phyloP scores from a whole-genome alignment of 176 grass and related monocot genomes.

The Ampelocalamus luodianensis region DNA sequence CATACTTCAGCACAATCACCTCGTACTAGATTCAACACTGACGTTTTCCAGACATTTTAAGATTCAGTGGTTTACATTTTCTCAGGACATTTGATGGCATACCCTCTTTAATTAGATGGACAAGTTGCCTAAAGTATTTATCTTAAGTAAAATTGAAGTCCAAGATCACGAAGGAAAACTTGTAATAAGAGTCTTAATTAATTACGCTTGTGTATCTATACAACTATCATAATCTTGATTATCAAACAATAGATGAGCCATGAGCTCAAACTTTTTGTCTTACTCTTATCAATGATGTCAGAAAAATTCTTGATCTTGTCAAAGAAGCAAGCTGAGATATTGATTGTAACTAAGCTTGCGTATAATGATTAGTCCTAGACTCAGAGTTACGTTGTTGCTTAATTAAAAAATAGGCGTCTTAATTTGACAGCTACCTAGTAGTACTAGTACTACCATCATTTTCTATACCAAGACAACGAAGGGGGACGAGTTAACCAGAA shows the following conservation, averaged over 20 bases:
- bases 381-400: neutral
- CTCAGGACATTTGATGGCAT: neutral
- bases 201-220: neutral
- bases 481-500: neutral
- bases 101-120: neutral
- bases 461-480: neutral
- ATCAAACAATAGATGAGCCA: neutral
- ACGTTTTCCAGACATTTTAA: too few relatives aligned
- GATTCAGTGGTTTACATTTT: too few relatives aligned
- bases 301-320: constrained; percentile 14
- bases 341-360: neutral
- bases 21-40: too few relatives aligned
- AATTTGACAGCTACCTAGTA: neutral
- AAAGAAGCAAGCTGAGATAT: neutral
- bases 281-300: neutral
- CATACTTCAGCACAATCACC: too few relatives aligned
- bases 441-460: neutral
- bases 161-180: neutral
- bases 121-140: neutral
- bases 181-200: neutral
- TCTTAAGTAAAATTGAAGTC: neutral
- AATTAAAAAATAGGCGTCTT: constrained; percentile 17
- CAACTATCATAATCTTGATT: neutral
- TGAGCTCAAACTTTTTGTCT: neutral
- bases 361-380: neutral